phyloP scores from a whole-genome alignment of 164 flowering plant species.

The Stephania japonica region DNA sequence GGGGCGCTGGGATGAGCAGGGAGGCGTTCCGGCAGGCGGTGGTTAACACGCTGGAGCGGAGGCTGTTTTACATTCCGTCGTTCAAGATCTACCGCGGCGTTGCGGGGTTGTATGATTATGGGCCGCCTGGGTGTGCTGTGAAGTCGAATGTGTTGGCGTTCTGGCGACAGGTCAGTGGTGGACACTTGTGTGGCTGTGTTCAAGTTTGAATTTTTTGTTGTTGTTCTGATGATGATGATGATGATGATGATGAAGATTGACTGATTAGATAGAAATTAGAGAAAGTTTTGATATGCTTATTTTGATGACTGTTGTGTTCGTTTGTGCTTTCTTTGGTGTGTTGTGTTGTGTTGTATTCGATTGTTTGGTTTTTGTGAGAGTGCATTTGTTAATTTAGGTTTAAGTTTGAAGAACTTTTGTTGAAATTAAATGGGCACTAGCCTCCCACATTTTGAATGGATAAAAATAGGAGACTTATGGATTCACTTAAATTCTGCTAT shows the following conservation, averaged over 20 bases:
- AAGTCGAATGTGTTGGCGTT: constrained; percentile 83
- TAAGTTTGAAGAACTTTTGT: no score
- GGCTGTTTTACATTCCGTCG: constrained; percentile 74
- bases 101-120: constrained; percentile 90
- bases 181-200: neutral
- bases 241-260: no score
- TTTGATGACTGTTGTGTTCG: no score
- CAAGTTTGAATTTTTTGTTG: neutral
- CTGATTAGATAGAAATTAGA: neutral
- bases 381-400: no score
- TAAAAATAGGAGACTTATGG: no score
- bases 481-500: no score
- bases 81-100: constrained; percentile 94
- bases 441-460: no score
- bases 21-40: constrained; percentile 77
- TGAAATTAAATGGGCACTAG: no score
- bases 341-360: no score
- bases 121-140: constrained; percentile 94
- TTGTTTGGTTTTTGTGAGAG: no score
- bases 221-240: no score
- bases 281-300: neutral
- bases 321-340: no score
- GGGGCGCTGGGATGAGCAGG: constrained; percentile 17
- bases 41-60: constrained; percentile 74
- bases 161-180: constrained; percentile 83